phyloP scores from a whole-genome alignment of 371 early-diverging fungal genomes.

The Rhizopus microsporus region DNA sequence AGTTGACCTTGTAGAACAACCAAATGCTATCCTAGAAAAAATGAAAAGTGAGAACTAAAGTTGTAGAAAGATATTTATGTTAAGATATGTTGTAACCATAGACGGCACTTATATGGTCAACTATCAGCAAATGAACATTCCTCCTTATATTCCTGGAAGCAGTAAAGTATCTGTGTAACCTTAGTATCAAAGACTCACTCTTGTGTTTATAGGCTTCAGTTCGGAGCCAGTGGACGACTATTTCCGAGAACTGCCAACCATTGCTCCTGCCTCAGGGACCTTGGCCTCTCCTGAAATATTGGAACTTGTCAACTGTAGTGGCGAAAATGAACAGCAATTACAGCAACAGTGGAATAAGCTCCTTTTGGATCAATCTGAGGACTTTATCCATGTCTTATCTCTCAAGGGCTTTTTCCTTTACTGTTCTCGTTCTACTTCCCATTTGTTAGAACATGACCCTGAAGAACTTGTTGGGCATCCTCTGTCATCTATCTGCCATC shows the following conservation, averaged over 20 bases:
- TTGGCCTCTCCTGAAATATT: slow-evolving; percentile 23
- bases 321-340: slow-evolving; percentile 31
- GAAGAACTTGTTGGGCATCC: slow-evolving; percentile 60
- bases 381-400: slow-evolving; percentile 65
- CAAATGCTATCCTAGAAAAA: slow-evolving; percentile 64
- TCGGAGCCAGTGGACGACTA: slow-evolving; percentile 40
- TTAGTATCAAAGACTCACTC: background rate
- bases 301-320: slow-evolving; percentile 29
- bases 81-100: background rate
- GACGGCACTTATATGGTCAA: slow-evolving; percentile 62
- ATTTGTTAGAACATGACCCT: slow-evolving; percentile 54
- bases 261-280: slow-evolving; percentile 13
- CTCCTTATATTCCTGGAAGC: slow-evolving; percentile 37
- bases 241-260: slow-evolving; percentile 33
- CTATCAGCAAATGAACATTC: slow-evolving; percentile 46
- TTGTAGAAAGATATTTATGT: background rate
- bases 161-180: slow-evolving; percentile 6
- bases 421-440: slow-evolving; percentile 46
- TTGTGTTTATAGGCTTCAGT: slow-evolving; percentile 13
- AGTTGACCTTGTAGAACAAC: slow-evolving; percentile 71
- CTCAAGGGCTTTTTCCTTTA: slow-evolving; percentile 68
- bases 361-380: slow-evolving; percentile 46
- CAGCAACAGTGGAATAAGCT: slow-evolving; percentile 45
- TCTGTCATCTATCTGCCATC: slow-evolving; percentile 62
- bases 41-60: slow-evolving; percentile 41